Conservation (phyloP, 2,329 filamentous ascomycete species). For the Cylindrodendrum hubeiense region DNA sequence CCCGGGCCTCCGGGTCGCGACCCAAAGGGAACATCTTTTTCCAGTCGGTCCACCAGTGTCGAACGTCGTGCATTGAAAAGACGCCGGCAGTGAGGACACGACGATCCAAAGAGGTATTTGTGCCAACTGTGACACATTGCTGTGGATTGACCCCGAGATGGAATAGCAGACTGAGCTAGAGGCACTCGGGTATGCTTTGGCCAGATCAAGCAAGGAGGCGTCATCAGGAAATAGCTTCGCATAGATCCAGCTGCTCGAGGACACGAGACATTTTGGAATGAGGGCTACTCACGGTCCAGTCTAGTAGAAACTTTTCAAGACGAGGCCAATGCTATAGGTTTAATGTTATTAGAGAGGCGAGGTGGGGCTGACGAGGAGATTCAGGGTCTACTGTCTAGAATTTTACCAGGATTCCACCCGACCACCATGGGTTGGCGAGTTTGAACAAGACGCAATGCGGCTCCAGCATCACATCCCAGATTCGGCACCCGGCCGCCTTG, state of each 20-base stretch:
- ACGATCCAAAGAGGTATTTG: not conserved
- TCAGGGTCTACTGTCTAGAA: not conserved
- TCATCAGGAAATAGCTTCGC: not conserved
- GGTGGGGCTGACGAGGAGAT: not conserved
- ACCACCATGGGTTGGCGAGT: not conserved
- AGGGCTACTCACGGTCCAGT: not conserved
- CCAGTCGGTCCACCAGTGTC: not conserved
- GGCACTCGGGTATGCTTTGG: not conserved
- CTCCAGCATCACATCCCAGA: not conserved
- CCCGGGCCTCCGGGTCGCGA: not conserved
- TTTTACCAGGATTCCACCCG: not conserved
- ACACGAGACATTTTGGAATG: not conserved
- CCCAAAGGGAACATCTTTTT: not conserved
- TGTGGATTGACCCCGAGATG: not conserved
- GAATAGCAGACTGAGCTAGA: not conserved
- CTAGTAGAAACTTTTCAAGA: not conserved
- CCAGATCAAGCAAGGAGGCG: too few species aligned
- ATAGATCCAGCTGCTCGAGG: not conserved
- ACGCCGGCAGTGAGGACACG: too few species aligned
- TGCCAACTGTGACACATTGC: not conserved
- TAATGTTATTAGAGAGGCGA: not conserved
- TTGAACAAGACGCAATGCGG: not conserved
- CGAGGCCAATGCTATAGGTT: not conserved
- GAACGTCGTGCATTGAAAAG: not conserved
- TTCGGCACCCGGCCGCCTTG: not conserved